Evolutionary conservation across 257 asterid genomes (phyloP), one percentile per base, ranked within the genome.

Genomic region (Eustoma russellianum): DNA sequence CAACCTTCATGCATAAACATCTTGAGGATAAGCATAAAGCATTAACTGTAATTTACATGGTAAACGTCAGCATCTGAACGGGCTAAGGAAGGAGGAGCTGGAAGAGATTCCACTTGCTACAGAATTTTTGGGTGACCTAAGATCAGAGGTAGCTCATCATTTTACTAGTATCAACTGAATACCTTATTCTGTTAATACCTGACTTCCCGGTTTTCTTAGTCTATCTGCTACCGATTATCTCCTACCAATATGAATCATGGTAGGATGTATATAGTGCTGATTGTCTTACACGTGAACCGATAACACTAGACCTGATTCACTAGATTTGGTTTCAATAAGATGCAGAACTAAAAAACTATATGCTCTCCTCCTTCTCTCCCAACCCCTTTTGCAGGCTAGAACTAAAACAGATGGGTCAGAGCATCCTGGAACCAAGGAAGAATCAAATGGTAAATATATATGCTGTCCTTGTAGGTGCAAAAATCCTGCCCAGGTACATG

Each of bases 21-120:
- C 54, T 24, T 24, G 30, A 38, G 11, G 12, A 38, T 7, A 38
- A 38, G 43, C 43, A 38, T 38, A 7, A 7, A 38, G 9, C 11
- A 38, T 2, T 11, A 40, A 13, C 35, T 9, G 17, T 17, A 46
- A 46, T 4, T 16, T 48, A 52, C 57, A 46, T 56, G 13, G 3
- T 35, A 38, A 5, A 8, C 50, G 56, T 69, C 88, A 90, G 98
- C 74, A 80, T 69, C 64, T 90, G 77, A 82, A 69, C 66, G 80
- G 55, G 63, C 49, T 79, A 52, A 71, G 72, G 59, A 84, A 66
- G 71, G 83, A 80, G 61, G 82, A 70, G 84, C 76, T 80, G 63
- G 84, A 80, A 53, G 94, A 86, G 82, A 77, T 91, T 67, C 85
- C 90, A 54, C 74, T 77, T 55, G 71, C 67, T 63, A 53, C 74